phyloP scores from a whole-genome alignment of 495 filamentous ascomycete species.

The Hypoxylon trugodes region DNA sequence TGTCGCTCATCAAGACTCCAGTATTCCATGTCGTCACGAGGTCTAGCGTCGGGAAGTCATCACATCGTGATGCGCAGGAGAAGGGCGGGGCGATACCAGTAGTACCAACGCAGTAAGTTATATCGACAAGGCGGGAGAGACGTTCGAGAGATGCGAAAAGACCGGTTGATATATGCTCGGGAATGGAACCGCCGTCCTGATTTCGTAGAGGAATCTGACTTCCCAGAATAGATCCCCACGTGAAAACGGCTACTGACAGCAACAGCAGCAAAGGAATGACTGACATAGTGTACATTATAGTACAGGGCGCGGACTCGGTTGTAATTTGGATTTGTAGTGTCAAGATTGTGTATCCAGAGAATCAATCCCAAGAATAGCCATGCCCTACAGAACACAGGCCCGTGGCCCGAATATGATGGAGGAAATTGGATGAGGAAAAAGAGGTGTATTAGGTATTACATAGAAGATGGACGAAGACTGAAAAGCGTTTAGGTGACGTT shows the following conservation, averaged over 20 bases:
- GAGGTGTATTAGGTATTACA: constrained; percentile 16
- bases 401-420: constrained; percentile 9
- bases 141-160: constrained; percentile 88
- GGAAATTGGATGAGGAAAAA: not conserved
- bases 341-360: not conserved
- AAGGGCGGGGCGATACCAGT: constrained; percentile 83
- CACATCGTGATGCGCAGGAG: constrained; percentile 81
- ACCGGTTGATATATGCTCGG: constrained; percentile 61
- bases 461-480: constrained; percentile 8
- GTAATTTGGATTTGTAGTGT: constrained; percentile 1
- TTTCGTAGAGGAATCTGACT: constrained; percentile 27
- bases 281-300: constrained; percentile 16
- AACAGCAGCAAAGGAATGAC: constrained; percentile 15
- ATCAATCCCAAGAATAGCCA: constrained; percentile 19
- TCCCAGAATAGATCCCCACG: constrained; percentile 17
- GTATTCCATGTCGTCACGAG: constrained; percentile 90
- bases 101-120: constrained; percentile 92
- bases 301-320: not conserved
- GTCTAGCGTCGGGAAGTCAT: constrained; percentile 79
- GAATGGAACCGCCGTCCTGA: constrained; percentile 16
- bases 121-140: constrained; percentile 87
- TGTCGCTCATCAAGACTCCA: constrained; percentile 84
- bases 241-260: constrained; percentile 6
- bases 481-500: constrained; percentile 16
- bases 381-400: constrained; percentile 22